Percentiles rank a stretch among this genome's conserved stretches.
Evolutionary conservation across 1,139 yeast genomes (phyloP).

Genomic region (Meyerozyma athensensis): DNA sequence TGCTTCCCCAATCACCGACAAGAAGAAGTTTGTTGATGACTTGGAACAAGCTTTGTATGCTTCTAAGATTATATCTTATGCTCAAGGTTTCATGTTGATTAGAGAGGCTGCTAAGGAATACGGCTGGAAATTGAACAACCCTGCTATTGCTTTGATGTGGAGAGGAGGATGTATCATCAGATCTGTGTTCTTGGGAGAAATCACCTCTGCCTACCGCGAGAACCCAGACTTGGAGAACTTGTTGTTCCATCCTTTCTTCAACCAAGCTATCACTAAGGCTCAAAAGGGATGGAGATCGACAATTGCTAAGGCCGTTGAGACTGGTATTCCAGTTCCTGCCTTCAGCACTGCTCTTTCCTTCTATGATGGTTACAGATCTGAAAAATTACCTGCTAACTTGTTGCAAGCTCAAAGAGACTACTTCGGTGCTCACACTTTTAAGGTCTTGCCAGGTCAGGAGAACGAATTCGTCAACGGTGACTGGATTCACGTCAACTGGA

Average conservation of each 20-base stretch:
- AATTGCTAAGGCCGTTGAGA: slow-evolving; percentile 68
- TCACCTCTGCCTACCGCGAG: slow-evolving; percentile 93
- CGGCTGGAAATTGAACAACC: slow-evolving; percentile 96
- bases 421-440: slow-evolving; percentile 99
- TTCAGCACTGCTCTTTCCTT: slow-evolving; percentile 94
- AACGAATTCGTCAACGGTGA: slow-evolving; percentile 65
- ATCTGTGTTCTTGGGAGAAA: slow-evolving; percentile 96
- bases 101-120: slow-evolving; percentile 97
- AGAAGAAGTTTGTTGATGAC: slow-evolving; percentile 79
- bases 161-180: slow-evolving; percentile 99
- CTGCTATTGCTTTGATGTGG: slow-evolving; percentile 99
- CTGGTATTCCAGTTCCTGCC: slow-evolving; percentile 97
- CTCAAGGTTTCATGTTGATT: slow-evolving; percentile 99
- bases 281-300: slow-evolving; percentile 95
- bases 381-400: slow-evolving; percentile 92
- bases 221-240: slow-evolving; percentile 92
- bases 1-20: slow-evolving; percentile 61
- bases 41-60: slow-evolving; percentile 98
- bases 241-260: slow-evolving; percentile 93
- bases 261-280: slow-evolving; percentile 86
- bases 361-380: slow-evolving; percentile 99
- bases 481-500: slow-evolving; percentile 97
- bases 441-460: slow-evolving; percentile 84
- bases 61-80: slow-evolving; percentile 95
- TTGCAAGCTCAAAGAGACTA: slow-evolving; percentile 99